Percentiles rank a stretch among this genome's conserved stretches.
Conservation (phyloP, 2,329 filamentous ascomycete genomes). For the Xylariaceae sp. region DNA sequence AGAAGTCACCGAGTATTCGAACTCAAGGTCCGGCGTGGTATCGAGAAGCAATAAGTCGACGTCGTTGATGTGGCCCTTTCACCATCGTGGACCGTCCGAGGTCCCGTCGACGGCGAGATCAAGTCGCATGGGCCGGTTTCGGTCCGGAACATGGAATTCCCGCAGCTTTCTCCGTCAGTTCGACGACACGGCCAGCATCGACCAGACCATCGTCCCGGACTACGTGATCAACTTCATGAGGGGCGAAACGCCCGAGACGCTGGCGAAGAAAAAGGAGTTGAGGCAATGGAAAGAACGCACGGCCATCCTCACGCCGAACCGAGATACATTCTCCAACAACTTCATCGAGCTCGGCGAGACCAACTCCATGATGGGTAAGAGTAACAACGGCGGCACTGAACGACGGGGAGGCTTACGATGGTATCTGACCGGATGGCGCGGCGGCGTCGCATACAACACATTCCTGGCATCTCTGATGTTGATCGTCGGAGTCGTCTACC, state of each 20-base stretch:
- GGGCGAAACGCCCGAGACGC: conserved; percentile 49
- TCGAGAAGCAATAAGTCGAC: conserved; percentile 26
- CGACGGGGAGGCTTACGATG: conserved; percentile 29
- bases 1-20: conserved; percentile 26
- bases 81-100: conserved; percentile 27
- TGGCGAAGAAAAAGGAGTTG: conserved; percentile 42
- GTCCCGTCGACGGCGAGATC: conserved; percentile 25
- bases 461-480: conserved; percentile 36
- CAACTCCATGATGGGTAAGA: conserved; percentile 21
- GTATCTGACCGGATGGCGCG: conserved; percentile 42
- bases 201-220: conserved; percentile 46
- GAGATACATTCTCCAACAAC: conserved; percentile 32
- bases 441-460: conserved; percentile 41
- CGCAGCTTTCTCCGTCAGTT: conserved; percentile 26
- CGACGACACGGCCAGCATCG: conserved; percentile 32
- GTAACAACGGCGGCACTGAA: conserved; percentile 26
- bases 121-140: conserved; percentile 24
- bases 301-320: conserved; percentile 30
- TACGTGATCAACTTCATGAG: conserved; percentile 52
- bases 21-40: conserved; percentile 25
- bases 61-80: conserved; percentile 29
- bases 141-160: conserved; percentile 25
- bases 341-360: conserved; percentile 35
- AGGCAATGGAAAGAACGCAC: conserved; percentile 31
- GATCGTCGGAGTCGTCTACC: conserved; percentile 35